These are phyloP conservation scores for Podila minutissima DNA, from an alignment of 192 early-diverging fungal genomes.

Conservation along the genomic window DNA sequence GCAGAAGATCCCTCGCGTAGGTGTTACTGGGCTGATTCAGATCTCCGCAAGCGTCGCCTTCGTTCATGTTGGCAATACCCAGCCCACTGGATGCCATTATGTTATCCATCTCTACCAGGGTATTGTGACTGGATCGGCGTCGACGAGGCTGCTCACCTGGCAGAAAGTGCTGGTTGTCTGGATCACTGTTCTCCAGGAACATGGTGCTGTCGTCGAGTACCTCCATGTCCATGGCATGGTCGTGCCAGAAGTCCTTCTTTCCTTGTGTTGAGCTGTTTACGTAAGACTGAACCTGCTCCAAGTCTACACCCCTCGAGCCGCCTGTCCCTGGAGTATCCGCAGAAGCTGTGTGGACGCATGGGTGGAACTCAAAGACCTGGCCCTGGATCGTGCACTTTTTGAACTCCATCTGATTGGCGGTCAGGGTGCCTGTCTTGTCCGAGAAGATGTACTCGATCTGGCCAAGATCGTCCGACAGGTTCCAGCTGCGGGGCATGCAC, in stretches of 20 bases:
- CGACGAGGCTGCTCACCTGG: neutral
- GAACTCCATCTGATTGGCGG: slow-evolving; percentile 85
- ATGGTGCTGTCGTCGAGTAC: neutral
- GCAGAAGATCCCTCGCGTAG: neutral
- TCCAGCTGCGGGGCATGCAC: slow-evolving; percentile 76
- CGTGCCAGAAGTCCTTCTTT: neutral
- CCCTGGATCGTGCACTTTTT: slow-evolving; percentile 73
- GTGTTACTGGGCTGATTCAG: neutral
- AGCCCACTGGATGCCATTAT: neutral
- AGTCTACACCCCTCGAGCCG: no score
- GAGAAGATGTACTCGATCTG: slow-evolving; percentile 87
- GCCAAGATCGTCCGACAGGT: slow-evolving; percentile 76
- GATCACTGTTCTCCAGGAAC: neutral
- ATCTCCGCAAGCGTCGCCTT: neutral
- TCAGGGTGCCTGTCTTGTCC: slow-evolving; percentile 87
- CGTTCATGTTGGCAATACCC: neutral
- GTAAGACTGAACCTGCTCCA: no score
- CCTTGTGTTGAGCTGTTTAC: no score
- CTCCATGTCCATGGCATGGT: neutral
- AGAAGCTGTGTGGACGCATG: neutral
- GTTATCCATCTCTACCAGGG: neutral
- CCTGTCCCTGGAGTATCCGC: no score
- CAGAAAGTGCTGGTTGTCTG: no score
- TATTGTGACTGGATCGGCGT: slow-evolving; percentile 8
- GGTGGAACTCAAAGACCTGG: slow-evolving; percentile 54